Evolutionary conservation across 345 rosid genomes (phyloP), one percentile per base, ranked within the genome.

Genomic region (Lepidium africanum): DNA sequence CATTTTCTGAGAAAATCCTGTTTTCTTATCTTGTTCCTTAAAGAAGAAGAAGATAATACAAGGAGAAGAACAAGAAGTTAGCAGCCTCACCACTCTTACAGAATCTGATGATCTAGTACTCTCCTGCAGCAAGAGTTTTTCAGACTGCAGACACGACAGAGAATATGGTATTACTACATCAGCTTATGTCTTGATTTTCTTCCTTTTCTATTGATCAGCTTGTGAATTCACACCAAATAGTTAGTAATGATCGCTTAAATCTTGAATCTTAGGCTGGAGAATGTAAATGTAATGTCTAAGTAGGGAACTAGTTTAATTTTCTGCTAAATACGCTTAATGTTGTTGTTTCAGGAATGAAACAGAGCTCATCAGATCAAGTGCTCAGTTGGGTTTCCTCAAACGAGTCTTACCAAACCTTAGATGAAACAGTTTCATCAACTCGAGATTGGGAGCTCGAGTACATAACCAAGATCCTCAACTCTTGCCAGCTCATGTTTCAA

Each of bases 321-420:
- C 67, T 40, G 50, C 50, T 56, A 45, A 27, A 37, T 16, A 50
- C 1, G 41, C 42, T 52, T 59, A 64, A 16, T 73, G 67, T 65
- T 65, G 63, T 7, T 56, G 16, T 27, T 4, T 23, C 47, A 75
- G 78, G 70, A 17, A 48, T 69, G 65, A 69, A 69, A 39, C 66
- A 62, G 74, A 68, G 47, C 12, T 75, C 70, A 68, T 68, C 78
- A 75, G 69, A 68, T 25, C 69, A 53, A 89, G 92, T 59, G 75
- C 74, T 55, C 87, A 93, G 37, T 50, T 60, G 37, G 91, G 78
- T 60, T 59, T 88, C 95, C 45, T 88, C 97, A 56, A 87, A 86
- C 32, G 61, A 81, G 51, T 78, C 83, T 7, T 43, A 70, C 12
- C 76, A 75, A 59, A 72, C 79, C 5, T 5, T 71, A 63, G 76